Conservation (phyloP, 805 yeast species). For the Wickerhamiella domercqiae region DNA sequence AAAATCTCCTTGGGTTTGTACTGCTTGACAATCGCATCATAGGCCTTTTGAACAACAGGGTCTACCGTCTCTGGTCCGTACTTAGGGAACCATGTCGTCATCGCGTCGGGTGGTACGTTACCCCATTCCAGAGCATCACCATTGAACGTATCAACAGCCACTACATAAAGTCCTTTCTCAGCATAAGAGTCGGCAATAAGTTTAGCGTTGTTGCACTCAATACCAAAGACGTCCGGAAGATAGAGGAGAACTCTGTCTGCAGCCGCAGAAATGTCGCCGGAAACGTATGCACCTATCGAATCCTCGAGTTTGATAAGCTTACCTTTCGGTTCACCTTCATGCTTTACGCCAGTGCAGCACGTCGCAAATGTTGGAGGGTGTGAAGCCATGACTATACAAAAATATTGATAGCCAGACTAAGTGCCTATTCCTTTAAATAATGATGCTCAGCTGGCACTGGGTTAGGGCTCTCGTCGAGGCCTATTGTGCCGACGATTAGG, state of each 20-base stretch:
- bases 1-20: constrained; percentile 31
- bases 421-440: neutral
- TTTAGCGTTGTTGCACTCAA: constrained; percentile 37
- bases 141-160: constrained; percentile 61
- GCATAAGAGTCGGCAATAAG: constrained; percentile 41
- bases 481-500: no score
- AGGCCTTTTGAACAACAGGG: constrained; percentile 35
- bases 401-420: neutral
- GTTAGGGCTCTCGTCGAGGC: no score
- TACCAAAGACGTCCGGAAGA: constrained; percentile 54
- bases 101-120: constrained; percentile 1
- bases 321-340: constrained; percentile 21
- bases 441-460: no score
- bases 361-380: constrained; percentile 19
- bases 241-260: constrained; percentile 41
- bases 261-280: constrained; percentile 31
- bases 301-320: constrained; percentile 12
- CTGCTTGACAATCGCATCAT: constrained; percentile 31
- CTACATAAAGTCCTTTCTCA: constrained; percentile 43
- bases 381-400: constrained; percentile 19
- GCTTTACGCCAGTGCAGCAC: constrained; percentile 22
- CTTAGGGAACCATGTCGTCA: constrained; percentile 35
- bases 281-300: constrained; percentile 30
- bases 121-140: constrained; percentile 33
- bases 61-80: constrained; percentile 37